A percentile compares a stretch with the other conserved stretches of the same genome.
These are phyloP conservation scores for Prillingera fragicola DNA, from an alignment of 1,284 basidiomycete species.

Conservation along the genomic window DNA sequence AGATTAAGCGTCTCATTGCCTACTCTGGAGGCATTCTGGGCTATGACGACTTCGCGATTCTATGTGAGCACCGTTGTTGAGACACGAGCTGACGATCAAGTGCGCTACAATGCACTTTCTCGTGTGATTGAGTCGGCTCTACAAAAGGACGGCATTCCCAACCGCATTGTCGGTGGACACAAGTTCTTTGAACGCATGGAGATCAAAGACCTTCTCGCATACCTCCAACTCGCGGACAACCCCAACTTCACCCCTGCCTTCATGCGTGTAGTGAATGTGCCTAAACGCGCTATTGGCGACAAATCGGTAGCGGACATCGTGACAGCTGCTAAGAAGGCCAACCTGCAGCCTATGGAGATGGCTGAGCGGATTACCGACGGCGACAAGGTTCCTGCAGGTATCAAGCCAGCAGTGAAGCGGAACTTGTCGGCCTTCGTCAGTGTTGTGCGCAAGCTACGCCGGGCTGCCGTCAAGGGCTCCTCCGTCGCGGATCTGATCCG, in stretches of 20 bases:
- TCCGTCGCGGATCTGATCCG: constrained; percentile 64
- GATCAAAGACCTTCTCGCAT: constrained; percentile 83
- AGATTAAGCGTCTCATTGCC: constrained; percentile 72
- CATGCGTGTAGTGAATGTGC: constrained; percentile 68
- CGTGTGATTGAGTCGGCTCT: constrained; percentile 70
- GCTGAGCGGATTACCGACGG: constrained; percentile 60
- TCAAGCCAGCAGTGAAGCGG: constrained; percentile 61
- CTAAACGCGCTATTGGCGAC: constrained; percentile 71
- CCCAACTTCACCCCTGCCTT: constrained; percentile 72
- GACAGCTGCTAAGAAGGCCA: constrained; percentile 53
- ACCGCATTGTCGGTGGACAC: constrained; percentile 69
- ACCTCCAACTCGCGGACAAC: constrained; percentile 80
- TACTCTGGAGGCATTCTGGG: constrained; percentile 65
- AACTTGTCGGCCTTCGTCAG: constrained; percentile 61
- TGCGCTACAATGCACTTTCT: constrained; percentile 78
- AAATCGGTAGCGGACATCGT: constrained; percentile 66
- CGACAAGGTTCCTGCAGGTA: constrained; percentile 53
- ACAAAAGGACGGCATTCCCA: constrained; percentile 71
- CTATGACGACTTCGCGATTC: constrained; percentile 71
- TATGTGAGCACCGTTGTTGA: constrained; percentile 58
- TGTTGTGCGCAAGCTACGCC: constrained; percentile 55
- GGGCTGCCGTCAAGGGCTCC: constrained; percentile 57
- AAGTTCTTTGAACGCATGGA: constrained; percentile 83
- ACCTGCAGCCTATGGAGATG: constrained; percentile 58
- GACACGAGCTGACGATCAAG: constrained; percentile 43